These are phyloP conservation scores for Scenedesmus sp. DNA, from an alignment of 163 green algal species.

Conservation along the genomic window DNA sequence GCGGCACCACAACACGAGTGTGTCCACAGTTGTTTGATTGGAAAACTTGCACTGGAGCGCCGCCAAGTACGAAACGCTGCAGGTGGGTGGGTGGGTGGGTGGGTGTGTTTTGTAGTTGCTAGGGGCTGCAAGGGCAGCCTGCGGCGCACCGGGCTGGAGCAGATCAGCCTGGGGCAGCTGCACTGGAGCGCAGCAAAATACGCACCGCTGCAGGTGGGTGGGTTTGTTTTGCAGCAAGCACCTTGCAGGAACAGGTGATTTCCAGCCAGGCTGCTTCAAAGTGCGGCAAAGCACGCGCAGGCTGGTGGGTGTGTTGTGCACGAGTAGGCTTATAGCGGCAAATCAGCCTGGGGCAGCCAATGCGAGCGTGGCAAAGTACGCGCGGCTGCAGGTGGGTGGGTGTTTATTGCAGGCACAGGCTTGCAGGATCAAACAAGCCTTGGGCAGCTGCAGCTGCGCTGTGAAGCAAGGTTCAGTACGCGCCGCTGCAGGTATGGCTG, in stretches of 20 bases:
- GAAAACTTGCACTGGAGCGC: slow-evolving; percentile 88
- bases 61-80: slow-evolving; percentile 90
- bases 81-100: slow-evolving; percentile 60
- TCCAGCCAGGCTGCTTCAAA: too few species aligned
- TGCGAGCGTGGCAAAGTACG: too few species aligned
- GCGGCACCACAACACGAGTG: too few species aligned
- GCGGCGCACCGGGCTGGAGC: slow-evolving; percentile 71
- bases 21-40: too few species aligned
- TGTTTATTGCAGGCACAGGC: too few species aligned
- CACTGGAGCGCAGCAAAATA: slow-evolving; percentile 96
- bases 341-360: too few species aligned
- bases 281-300: too few species aligned
- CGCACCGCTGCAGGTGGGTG: slow-evolving; percentile 78
- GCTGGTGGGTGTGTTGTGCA: too few species aligned
- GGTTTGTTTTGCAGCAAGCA: too few species aligned
- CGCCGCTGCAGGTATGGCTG: not conserved
- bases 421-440: not conserved
- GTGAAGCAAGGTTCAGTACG: not conserved
- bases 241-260: too few species aligned
- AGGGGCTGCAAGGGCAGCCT: slow-evolving; percentile 45
- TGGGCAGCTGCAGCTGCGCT: not conserved
- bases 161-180: slow-evolving; percentile 90
- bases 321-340: too few species aligned
- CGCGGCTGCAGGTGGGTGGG: too few species aligned
- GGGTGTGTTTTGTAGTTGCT: not conserved